Conservation (phyloP, 441 rosid genomes). For the Aleurites moluccanus region DNA sequence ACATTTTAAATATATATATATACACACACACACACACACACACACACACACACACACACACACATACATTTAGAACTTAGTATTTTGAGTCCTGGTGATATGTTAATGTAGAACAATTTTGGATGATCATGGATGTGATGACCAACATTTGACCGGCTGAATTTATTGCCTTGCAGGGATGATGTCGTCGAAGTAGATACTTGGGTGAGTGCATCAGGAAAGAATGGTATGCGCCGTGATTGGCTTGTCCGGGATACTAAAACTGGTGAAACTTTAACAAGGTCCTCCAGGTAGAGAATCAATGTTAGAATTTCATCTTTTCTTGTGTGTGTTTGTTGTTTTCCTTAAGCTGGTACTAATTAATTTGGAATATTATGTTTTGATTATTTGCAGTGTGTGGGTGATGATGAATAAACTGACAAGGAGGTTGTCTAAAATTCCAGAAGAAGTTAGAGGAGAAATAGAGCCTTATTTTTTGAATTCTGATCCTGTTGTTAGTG, state of each 20-base stretch:
- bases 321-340: background rate
- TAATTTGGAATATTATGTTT: conserved; percentile 8
- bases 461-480: conserved; percentile 74
- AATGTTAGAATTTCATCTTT: background rate
- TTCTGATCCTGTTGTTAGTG: conserved; percentile 65
- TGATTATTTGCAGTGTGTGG: conserved; percentile 68
- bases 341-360: conserved; percentile 4
- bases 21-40: too few relatives aligned
- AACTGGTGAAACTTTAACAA: conserved; percentile 78
- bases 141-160: conserved; percentile 15
- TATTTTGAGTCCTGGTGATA: background rate
- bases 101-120: background rate
- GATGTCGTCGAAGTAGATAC: conserved; percentile 91
- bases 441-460: conserved; percentile 89
- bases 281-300: conserved; percentile 79
- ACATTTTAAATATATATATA: too few relatives aligned
- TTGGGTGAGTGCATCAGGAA: conserved; percentile 91
- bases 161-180: conserved; percentile 59
- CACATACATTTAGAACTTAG: background rate
- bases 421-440: conserved; percentile 88
- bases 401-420: conserved; percentile 99
- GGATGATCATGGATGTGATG: background rate
- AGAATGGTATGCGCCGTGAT: conserved; percentile 98
- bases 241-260: conserved; percentile 76
- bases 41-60: too few relatives aligned